Percentiles rank a stretch among this genome's conserved stretches.
These are phyloP conservation scores for Hericium erinaceus DNA, from an alignment of 768 basidiomycete species.

Conservation along the genomic window DNA sequence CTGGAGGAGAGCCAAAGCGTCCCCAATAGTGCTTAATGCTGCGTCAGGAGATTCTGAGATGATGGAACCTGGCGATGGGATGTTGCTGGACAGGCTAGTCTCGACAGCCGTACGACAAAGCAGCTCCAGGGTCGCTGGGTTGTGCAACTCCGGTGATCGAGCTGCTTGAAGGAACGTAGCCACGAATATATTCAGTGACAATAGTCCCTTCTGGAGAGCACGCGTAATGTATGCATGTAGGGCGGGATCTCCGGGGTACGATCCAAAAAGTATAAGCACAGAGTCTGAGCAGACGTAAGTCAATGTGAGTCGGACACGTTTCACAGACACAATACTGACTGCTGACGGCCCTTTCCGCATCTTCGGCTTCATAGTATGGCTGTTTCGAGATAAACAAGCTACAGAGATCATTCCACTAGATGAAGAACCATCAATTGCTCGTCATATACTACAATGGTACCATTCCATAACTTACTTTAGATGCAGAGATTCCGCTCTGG, in stretches of 20 bases:
- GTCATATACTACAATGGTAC: not conserved
- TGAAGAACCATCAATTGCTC: conserved; percentile 2
- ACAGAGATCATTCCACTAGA: conserved; percentile 61
- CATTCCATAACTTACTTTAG: conserved; percentile 38
- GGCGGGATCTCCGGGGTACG: conserved; percentile 60
- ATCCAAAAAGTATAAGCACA: conserved; percentile 54
- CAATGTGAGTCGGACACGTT: not conserved
- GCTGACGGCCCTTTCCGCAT: conserved; percentile 48
- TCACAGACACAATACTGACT: conserved; percentile 32
- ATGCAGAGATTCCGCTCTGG: conserved; percentile 54
- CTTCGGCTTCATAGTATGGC: conserved; percentile 29
- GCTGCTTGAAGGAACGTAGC: conserved; percentile 59
- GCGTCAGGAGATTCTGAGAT: conserved; percentile 36
- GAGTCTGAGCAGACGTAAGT: conserved; percentile 38
- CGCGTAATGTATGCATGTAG: conserved; percentile 57
- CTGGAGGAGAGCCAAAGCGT: conserved; percentile 9
- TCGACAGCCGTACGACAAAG: conserved; percentile 61
- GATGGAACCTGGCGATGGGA: conserved; percentile 47
- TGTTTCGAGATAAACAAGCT: conserved; percentile 51
- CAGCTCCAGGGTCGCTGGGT: conserved; percentile 56
- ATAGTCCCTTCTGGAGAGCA: conserved; percentile 45
- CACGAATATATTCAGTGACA: conserved; percentile 53
- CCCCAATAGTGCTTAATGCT: conserved; percentile 39
- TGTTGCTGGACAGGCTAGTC: conserved; percentile 51
- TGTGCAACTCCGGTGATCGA: conserved; percentile 54